Base-by-base conservation (phyloP, 2,329 filamentous ascomycete species). In the Apiospora sp. region DNA sequence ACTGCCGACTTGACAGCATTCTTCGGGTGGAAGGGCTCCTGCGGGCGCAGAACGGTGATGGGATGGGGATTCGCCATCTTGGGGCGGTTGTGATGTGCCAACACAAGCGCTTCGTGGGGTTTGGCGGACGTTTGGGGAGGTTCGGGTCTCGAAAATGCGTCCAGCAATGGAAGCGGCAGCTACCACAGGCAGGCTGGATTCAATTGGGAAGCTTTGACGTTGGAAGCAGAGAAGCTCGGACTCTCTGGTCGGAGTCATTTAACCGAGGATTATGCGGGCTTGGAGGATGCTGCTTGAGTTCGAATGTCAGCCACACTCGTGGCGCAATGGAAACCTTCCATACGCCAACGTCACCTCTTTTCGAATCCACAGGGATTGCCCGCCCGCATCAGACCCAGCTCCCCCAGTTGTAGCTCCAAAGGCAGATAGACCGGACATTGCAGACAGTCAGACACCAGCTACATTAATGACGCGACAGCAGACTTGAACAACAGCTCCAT, bases 1-100 rank as follows among this genome's bases (percentile, higher is more conserved):
- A 92, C 84, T 69, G 92, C 89, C 75, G 88, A 87, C 76, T 88
- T 87, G 78, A 97, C 84, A 77, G 94, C 91, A 88, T 97, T 93
- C 83, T 92, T 90, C 68, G 92, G 90, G 76, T 93, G 90, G 83
- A 92, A 97, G 75, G 81, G 76, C 73, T 84, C 82, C 73, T 88
- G 85, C 75, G 81, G 77, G 75, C 68, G 72, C 70, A 74, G 67
- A 51, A 68, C 69, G 70, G 72, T 71, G 72, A 79, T 77, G 75
- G 79, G 78, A 73, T 75, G 77, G 72, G 78, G 77, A 70, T 80
- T 80, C 73, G 80, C 79, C 80, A 81, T 81, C 75, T 77, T 79
- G 76, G 69, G 41, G 51, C 68, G 68, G 34, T 70, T 48, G 48
- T 48, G 68, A 58, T 51, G 68, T 61, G 58, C 58, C 58, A 64